Evolutionary conservation across 139 green algal genomes (phyloP).

Genomic region (Choricystis sp.): DNA sequence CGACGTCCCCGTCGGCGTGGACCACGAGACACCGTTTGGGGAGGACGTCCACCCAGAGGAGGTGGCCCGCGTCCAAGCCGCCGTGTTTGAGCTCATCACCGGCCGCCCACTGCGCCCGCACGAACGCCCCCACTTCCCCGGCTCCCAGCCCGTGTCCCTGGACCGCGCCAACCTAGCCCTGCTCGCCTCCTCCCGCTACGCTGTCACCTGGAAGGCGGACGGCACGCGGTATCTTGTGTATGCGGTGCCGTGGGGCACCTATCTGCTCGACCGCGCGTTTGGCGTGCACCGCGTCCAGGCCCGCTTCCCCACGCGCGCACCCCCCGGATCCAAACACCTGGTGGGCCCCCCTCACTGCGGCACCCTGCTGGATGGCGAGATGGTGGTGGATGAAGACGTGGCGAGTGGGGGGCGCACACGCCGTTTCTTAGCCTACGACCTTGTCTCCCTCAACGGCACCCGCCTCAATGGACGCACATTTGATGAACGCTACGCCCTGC

Average conservation of each 20-base stretch:
- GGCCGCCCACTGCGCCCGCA: not conserved
- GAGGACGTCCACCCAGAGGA: slow-evolving; percentile 53
- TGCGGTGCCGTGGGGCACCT: slow-evolving; percentile 41
- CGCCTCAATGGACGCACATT: slow-evolving; percentile 26
- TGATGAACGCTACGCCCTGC: slow-evolving; percentile 28
- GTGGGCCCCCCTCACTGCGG: slow-evolving; percentile 8
- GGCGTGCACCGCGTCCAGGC: slow-evolving; percentile 42
- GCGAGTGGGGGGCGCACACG: slow-evolving; percentile 20
- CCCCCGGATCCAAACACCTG: not conserved
- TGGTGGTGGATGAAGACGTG: slow-evolving; percentile 75
- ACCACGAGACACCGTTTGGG: slow-evolving; percentile 73
- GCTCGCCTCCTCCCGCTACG: slow-evolving; percentile 27
- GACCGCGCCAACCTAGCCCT: slow-evolving; percentile 36
- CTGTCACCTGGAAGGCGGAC: slow-evolving; percentile 93
- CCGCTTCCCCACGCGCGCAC: slow-evolving; percentile 16
- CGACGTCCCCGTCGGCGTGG: slow-evolving; percentile 19
- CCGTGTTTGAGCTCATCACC: slow-evolving; percentile 14
- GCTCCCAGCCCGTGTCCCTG: slow-evolving; percentile 86
- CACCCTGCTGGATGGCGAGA: slow-evolving; percentile 92
- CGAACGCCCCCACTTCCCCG: slow-evolving; percentile 42
- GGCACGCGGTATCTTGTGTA: slow-evolving; percentile 87
- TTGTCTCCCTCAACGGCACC: slow-evolving; percentile 48
- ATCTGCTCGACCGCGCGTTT: slow-evolving; percentile 79
- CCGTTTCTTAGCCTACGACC: slow-evolving; percentile 77
- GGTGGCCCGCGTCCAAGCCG: slow-evolving; percentile 16